phyloP scores from a whole-genome alignment of 2,329 filamentous ascomycete species.

The Hypoxylon sp. region DNA sequence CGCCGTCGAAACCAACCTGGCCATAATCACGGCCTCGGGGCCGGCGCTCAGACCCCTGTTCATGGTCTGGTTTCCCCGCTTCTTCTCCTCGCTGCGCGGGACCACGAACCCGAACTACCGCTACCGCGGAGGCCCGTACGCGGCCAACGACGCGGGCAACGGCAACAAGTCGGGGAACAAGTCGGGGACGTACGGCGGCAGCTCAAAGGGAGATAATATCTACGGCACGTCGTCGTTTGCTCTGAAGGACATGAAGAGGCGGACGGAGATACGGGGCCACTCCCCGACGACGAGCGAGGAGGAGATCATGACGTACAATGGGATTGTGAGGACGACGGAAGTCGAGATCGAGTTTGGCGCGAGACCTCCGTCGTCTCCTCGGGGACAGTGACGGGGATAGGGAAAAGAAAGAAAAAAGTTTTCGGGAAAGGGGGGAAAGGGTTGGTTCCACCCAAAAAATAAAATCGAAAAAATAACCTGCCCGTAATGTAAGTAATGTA shows the following conservation, averaged over 20 bases:
- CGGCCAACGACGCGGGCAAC: constrained; percentile 24
- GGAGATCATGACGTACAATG: constrained; percentile 53
- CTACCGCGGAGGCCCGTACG: constrained; percentile 31
- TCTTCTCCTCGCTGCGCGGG: constrained; percentile 42
- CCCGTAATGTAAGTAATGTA: constrained; percentile 17
- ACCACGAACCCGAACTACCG: constrained; percentile 38
- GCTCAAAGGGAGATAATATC: constrained; percentile 25
- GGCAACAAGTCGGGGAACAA: constrained; percentile 32
- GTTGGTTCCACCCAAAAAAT: no score
- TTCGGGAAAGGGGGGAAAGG: no score
- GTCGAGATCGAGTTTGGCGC: constrained; percentile 36
- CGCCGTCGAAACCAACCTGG: constrained; percentile 48
- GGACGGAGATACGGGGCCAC: constrained; percentile 48
- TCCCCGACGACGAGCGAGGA: constrained; percentile 53
- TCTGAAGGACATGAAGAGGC: constrained; percentile 38
- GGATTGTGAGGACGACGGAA: constrained; percentile 51
- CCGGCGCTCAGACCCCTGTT: constrained; percentile 45
- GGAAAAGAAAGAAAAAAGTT: background rate
- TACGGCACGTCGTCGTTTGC: constrained; percentile 39
- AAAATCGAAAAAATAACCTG: no score
- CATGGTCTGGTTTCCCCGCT: constrained; percentile 45
- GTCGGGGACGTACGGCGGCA: constrained; percentile 9
- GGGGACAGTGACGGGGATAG: background rate
- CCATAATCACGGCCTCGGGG: constrained; percentile 47
- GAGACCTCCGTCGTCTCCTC: constrained; percentile 25